Evolutionary conservation across 345 rosid species (phyloP).

Genomic region (Durio zibethinus): DNA sequence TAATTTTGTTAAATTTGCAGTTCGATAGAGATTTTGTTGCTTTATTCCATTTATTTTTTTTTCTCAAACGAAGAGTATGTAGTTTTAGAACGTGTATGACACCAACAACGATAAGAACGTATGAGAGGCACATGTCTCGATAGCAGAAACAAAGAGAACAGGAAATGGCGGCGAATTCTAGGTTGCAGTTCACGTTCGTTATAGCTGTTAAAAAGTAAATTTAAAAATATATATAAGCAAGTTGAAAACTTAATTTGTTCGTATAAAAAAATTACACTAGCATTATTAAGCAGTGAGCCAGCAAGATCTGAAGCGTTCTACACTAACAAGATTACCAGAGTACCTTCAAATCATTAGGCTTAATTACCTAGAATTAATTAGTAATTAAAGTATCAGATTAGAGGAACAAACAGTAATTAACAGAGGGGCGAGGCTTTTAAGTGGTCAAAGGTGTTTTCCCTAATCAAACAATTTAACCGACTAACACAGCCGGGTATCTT

Average conservation of each 20-base stretch:
- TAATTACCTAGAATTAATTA: not conserved
- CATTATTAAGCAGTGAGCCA: not conserved
- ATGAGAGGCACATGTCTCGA: constrained; percentile 29
- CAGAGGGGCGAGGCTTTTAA: not conserved
- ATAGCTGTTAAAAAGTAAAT: constrained; percentile 37
- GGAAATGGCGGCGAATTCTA: constrained; percentile 76
- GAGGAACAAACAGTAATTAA: not conserved
- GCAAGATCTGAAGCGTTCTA: constrained; percentile 16
- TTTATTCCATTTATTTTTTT: too few species aligned
- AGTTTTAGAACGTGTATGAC: constrained; percentile 15
- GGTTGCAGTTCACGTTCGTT: constrained; percentile 75
- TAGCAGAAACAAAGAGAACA: constrained; percentile 33
- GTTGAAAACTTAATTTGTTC: not conserved
- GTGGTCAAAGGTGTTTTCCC: constrained; percentile 26
- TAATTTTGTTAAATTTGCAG: not conserved
- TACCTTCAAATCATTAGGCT: not conserved
- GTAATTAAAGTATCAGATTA: not conserved
- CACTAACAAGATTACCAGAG: not conserved
- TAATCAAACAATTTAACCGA: constrained; percentile 27
- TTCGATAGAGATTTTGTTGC: not conserved
- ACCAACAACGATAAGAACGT: not conserved
- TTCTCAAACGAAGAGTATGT: too few species aligned
- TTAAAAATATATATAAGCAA: not conserved
- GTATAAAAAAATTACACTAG: constrained; percentile 4
- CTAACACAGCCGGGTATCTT: constrained; percentile 62